Evolutionary conservation across 805 yeast species (phyloP), one percentile per base, ranked within the genome.

Genomic region (Ogataea paraovalis): DNA sequence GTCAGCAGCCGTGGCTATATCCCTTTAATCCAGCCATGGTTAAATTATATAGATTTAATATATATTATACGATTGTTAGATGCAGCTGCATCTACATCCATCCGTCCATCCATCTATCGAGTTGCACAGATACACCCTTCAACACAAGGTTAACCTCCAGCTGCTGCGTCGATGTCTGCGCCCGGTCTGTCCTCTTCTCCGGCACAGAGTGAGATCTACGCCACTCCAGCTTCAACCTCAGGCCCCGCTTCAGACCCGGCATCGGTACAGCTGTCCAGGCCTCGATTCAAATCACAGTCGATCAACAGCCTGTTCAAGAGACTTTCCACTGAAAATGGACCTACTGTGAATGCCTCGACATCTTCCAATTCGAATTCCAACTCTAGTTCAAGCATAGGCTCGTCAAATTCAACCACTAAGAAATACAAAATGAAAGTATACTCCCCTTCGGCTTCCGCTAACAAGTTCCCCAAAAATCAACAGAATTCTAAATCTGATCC

Each of bases 201-300:
- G 6, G 5, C 34, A 14, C 34, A 30, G 34, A 14, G 13, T 30
- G 34, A 7, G 5, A 4, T 23, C 23, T 19, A 12, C 13, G 20
- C 25, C 23, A 23, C 22, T 8, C 14, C 12, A 18, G 25, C 25
- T 20, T 9, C 39, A 12, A 13, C 13, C 20, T 4, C 27, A 4
- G 18, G 25, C 6, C 14, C 22, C 13, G 30, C n/a, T 4, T 13
- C 20, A 13, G 8, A 12, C 9, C 28, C 28, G 10, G 21, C 18
- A 37, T 13, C 33, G 13, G 23, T 27, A 13, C 34, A 41, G n/a
- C 27, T 2, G 12, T 32, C 55, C 4, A 49, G 45, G 39, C 56
- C 57, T 30, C 59, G 54, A 42, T 55, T 60, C 54, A 59, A 58
- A 44, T 57, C 66, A 14, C 64, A 60, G 42, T 59, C 65, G 14